Conservation (phyloP, 306 rosid species). For the Biancaea sappan region DNA sequence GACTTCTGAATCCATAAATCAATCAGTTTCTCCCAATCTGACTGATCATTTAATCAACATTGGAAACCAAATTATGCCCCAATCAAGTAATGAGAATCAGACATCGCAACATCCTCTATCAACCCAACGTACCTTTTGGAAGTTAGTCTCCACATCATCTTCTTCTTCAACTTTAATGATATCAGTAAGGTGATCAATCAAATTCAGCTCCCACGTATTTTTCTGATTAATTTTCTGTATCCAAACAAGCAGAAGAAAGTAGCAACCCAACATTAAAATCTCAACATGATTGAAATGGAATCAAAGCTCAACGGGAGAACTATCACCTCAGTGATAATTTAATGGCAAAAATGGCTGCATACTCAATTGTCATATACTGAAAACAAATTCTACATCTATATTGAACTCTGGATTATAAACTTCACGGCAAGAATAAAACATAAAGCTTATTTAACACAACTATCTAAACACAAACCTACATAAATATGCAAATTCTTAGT, state of each 20-base stretch:
- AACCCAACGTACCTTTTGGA: slow-evolving; percentile 70
- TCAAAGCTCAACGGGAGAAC: not conserved
- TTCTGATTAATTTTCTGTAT: slow-evolving; percentile 97
- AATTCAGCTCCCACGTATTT: slow-evolving; percentile 91
- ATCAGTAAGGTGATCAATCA: slow-evolving; percentile 91
- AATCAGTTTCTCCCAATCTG: not conserved
- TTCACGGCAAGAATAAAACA: not conserved
- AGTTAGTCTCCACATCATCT: slow-evolving; percentile 79
- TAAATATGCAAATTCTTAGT: not conserved
- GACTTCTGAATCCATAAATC: not conserved
- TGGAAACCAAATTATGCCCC: not conserved
- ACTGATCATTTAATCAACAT: not conserved
- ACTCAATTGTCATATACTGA: not conserved
- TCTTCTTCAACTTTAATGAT: slow-evolving; percentile 83
- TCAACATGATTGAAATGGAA: not conserved
- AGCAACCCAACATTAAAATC: not conserved
- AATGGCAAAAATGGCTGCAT: not conserved
- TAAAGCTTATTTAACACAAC: not conserved
- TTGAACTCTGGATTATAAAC: not conserved
- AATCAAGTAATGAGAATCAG: slow-evolving; percentile 13
- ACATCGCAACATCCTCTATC: not conserved
- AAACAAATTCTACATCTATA: not conserved
- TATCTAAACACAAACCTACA: not conserved
- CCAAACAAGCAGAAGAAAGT: not conserved
- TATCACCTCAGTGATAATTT: not conserved